phyloP scores from a whole-genome alignment of 2,329 filamentous ascomycete species.

The Allantophomopsis cytisporea region DNA sequence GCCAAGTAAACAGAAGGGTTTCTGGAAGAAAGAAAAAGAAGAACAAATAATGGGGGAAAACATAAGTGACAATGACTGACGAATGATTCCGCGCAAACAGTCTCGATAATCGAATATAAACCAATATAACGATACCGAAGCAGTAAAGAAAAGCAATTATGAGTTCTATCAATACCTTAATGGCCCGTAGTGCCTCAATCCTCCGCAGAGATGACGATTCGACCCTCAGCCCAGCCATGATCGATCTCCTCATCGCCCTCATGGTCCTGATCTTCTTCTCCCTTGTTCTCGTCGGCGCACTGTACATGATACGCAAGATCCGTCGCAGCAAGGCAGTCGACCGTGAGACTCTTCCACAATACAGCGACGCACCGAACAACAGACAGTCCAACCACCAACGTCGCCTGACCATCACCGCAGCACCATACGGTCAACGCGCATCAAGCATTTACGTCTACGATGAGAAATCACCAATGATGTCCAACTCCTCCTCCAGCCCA shows the following conservation, averaged over 20 bases:
- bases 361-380: slow-evolving; percentile 33
- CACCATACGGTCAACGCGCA: slow-evolving; percentile 33
- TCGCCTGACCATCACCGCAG: slow-evolving; percentile 38
- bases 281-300: slow-evolving; percentile 50
- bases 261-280: slow-evolving; percentile 65
- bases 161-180: slow-evolving; percentile 3
- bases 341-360: slow-evolving; percentile 49
- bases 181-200: slow-evolving; percentile 21
- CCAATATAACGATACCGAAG: too few relatives aligned
- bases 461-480: slow-evolving; percentile 67
- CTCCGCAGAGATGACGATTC: slow-evolving; percentile 36
- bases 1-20: too few relatives aligned
- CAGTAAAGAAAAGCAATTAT: not conserved
- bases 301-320: slow-evolving; percentile 62
- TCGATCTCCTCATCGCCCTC: slow-evolving; percentile 68
- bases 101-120: too few relatives aligned
- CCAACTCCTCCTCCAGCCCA: slow-evolving; percentile 62
- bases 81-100: not conserved
- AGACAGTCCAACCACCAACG: slow-evolving; percentile 24
- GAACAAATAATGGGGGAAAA: too few relatives aligned
- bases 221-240: slow-evolving; percentile 44
- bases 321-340: slow-evolving; percentile 30
- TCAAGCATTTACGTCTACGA: slow-evolving; percentile 67
- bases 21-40: not conserved
- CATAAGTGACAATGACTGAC: not conserved